Percentiles rank a stretch among this genome's conserved stretches.
phyloP scores from a whole-genome alignment of 176 grass and related monocot genomes.

The Tillandsia leiboldiana region DNA sequence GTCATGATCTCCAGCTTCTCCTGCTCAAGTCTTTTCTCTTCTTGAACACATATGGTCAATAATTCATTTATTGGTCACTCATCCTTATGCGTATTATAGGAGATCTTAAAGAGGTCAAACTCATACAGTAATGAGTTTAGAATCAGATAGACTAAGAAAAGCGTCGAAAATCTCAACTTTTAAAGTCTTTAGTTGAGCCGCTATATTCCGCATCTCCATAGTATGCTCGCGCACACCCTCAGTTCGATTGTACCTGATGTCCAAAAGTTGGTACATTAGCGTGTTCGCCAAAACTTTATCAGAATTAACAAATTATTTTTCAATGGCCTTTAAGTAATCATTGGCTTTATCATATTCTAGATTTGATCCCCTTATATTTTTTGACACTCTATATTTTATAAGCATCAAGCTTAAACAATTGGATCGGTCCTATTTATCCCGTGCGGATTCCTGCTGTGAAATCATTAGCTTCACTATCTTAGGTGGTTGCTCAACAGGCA shows the following conservation, averaged over 20 bases:
- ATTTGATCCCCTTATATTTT: neutral
- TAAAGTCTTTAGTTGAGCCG: neutral
- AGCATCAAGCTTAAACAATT: neutral
- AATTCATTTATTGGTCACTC: too few relatives aligned
- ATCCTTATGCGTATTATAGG: too few relatives aligned
- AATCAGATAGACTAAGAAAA: too few relatives aligned
- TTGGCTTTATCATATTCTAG: neutral
- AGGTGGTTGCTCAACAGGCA: too few relatives aligned
- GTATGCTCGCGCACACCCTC: neutral
- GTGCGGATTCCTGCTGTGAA: too few relatives aligned
- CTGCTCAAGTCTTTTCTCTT: too few relatives aligned
- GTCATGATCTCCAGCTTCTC: too few relatives aligned
- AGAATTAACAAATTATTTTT: neutral
- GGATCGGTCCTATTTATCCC: neutral
- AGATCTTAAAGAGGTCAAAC: too few relatives aligned
- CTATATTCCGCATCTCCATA: neutral
- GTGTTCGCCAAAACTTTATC: neutral
- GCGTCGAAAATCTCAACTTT: neutral
- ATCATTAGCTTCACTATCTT: too few relatives aligned
- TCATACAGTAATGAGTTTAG: too few relatives aligned
- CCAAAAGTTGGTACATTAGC: neutral
- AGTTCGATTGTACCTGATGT: neutral
- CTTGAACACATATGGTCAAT: too few relatives aligned
- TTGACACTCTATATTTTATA: neutral
- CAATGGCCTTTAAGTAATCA: neutral